Evolutionary conservation across 441 rosid genomes (phyloP).

Genomic region (Hura crepitans): DNA sequence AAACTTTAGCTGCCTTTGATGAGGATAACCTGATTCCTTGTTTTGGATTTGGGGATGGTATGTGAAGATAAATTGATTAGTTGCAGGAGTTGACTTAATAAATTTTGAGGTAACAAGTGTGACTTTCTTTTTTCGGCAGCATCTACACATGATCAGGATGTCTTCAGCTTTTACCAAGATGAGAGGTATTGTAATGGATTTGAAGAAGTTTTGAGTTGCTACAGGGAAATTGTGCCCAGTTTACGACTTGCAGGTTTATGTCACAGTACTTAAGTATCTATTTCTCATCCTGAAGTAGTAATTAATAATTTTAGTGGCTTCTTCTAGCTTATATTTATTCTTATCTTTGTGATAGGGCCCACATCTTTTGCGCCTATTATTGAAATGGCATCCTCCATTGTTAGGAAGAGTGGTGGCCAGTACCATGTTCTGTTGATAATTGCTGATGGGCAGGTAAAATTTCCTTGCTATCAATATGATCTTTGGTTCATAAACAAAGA

Average conservation of each 20-base stretch:
- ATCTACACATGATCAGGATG: slow-evolving; percentile 84
- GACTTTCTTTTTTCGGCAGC: slow-evolving; percentile 36
- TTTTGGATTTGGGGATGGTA: slow-evolving; percentile 85
- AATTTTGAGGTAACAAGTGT: neutral
- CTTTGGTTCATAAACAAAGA: neutral
- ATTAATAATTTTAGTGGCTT: slow-evolving; percentile 10
- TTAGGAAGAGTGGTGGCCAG: slow-evolving; percentile 88
- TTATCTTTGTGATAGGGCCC: slow-evolving; percentile 48
- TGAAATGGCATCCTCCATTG: slow-evolving; percentile 85
- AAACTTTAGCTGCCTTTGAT: slow-evolving; percentile 64
- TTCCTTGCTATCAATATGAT: neutral
- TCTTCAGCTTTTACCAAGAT: slow-evolving; percentile 61
- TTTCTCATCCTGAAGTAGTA: slow-evolving; percentile 14
- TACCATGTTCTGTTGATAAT: slow-evolving; percentile 91
- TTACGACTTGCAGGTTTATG: slow-evolving; percentile 71
- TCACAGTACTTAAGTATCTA: neutral
- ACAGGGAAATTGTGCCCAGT: slow-evolving; percentile 67
- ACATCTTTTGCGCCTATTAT: slow-evolving; percentile 93
- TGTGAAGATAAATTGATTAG: slow-evolving; percentile 15
- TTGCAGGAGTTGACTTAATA: neutral
- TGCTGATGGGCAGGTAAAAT: slow-evolving; percentile 91
- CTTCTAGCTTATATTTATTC: slow-evolving; percentile 4
- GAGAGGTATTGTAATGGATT: slow-evolving; percentile 68
- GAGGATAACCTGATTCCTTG: slow-evolving; percentile 85
- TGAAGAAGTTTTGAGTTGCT: slow-evolving; percentile 64